Percentiles rank a stretch among this genome's conserved stretches.
Evolutionary conservation across 2,329 filamentous ascomycete species (phyloP).

Genomic region (Calonectria henricotiae): DNA sequence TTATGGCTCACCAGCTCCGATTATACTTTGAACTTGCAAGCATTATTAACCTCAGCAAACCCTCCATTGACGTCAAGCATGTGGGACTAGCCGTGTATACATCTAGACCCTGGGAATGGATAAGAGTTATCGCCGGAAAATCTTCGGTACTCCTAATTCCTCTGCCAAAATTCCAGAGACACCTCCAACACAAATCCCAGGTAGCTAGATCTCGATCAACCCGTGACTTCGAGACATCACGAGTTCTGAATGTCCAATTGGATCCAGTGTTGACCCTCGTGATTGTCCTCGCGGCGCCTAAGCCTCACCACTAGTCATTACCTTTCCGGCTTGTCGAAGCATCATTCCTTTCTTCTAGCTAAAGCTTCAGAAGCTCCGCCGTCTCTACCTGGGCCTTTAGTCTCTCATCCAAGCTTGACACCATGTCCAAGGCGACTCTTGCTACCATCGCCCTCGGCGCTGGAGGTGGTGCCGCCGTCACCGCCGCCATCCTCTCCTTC

Average conservation of each 20-base stretch:
- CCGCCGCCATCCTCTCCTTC: slow-evolving; percentile 77
- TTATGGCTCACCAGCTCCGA: slow-evolving; percentile 1
- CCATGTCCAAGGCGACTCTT: slow-evolving; percentile 85
- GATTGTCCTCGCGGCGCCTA: slow-evolving; percentile 1
- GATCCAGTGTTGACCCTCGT: slow-evolving; percentile 20
- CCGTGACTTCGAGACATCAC: slow-evolving; percentile 32
- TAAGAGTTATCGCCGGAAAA: slow-evolving; percentile 33
- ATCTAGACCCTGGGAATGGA: slow-evolving; percentile 26
- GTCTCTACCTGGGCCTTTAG: slow-evolving; percentile 9
- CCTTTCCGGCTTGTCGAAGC: neutral
- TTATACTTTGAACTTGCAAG: slow-evolving; percentile 10
- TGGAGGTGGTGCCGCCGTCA: slow-evolving; percentile 82
- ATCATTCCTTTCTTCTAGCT: neutral
- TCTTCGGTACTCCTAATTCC: slow-evolving; percentile 14
- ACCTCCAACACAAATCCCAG: neutral
- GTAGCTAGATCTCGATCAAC: slow-evolving; percentile 4
- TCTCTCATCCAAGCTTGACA: slow-evolving; percentile 47
- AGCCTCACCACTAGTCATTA: slow-evolving; percentile 13
- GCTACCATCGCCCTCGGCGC: slow-evolving; percentile 84
- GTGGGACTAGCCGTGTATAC: slow-evolving; percentile 21
- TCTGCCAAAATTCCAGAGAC: neutral
- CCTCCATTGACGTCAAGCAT: slow-evolving; percentile 32
- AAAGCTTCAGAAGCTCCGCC: slow-evolving; percentile 4
- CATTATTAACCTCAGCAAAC: slow-evolving; percentile 11
- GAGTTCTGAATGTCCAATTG: slow-evolving; percentile 31